Evolutionary conservation across 208 protist species (phyloP), one percentile per base, ranked within the genome.

Genomic region (Blastocrithidia nonstop): DNA sequence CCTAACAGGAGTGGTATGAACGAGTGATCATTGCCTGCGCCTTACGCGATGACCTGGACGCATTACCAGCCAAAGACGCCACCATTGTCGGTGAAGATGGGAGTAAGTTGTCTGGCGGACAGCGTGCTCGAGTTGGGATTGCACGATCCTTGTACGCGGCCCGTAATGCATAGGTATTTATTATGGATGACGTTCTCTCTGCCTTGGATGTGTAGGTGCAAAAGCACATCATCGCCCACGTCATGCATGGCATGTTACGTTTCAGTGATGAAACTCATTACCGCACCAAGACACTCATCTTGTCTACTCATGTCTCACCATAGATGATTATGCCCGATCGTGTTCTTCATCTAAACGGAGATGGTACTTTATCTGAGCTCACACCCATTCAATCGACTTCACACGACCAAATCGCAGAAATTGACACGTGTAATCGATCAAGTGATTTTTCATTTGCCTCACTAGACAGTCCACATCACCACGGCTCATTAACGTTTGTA

Each of bases 131-230:
- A 13, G 72, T 95, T 24, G 63, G 60, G 39, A 59, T 95, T 9
- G 85, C 88, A 42, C 66, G 88, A 19, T 77, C 86, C 1, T 56
- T 86, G 9, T 92, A 88, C 56, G 48, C 59, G 8, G 54, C 71
- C 31, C 45, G 54, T 26, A 52, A 51, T 16, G 57, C 66, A 1
- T 85, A 95, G 36, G 50, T 93, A 15, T 84, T 77, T 51, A 28
- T 96, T 7, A 42, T 97, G 1, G 94, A 98, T 46, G 88, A 96
- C 49, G 68, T 94, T 23, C 76, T 98, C 15, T 77, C 63, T 13
- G 86, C 92, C n/a, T 75, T 97, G 1, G 95, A 98, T 66, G 74
- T 72, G 21, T 61, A 94, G 31, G 76, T 95, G 25, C 76, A 83
- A 53, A 61, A 56, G 26, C 54, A 79, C 52, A 79, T 94, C 19